These are phyloP conservation scores for Immersiella caudata DNA, from an alignment of 495 filamentous ascomycete species.

Conservation along the genomic window DNA sequence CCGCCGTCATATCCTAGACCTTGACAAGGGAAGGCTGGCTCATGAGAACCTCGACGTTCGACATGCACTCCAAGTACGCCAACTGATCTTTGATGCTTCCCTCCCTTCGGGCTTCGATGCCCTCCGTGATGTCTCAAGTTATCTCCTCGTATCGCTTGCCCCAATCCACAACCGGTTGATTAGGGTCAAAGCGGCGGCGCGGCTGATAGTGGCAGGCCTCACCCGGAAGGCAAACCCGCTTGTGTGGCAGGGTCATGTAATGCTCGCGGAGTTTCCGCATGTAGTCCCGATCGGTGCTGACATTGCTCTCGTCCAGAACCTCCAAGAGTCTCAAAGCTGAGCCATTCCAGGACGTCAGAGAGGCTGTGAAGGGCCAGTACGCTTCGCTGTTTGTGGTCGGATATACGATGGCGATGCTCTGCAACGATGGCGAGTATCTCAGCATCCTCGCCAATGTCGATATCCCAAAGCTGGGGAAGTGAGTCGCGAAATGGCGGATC, in stretches of 20 bases:
- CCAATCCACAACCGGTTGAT: not conserved
- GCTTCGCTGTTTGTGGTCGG: not conserved
- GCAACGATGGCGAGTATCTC: not conserved
- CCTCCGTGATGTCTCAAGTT: not conserved
- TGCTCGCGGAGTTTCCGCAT: not conserved
- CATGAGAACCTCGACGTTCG: not conserved
- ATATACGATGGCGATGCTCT: not conserved
- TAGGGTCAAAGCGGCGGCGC: not conserved
- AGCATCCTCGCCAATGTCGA: not conserved
- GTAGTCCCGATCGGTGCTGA: not conserved
- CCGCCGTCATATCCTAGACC: not conserved
- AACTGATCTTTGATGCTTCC: not conserved
- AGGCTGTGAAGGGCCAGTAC: no score
- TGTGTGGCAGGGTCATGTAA: not conserved
- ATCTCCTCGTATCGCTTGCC: not conserved
- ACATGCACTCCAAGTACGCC: not conserved
- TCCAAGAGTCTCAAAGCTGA: not conserved
- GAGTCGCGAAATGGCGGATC: not conserved
- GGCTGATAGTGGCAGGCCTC: not conserved
- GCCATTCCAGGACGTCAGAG: not conserved
- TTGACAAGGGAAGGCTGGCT: not conserved
- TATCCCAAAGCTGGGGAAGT: not conserved
- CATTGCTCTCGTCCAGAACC: not conserved
- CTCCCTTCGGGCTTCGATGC: not conserved
- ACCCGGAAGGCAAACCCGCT: not conserved